A percentile compares a stretch with the other conserved stretches of the same genome.
Evolutionary conservation across 768 basidiomycete species (phyloP).

Genomic region (Lentinula sp.): DNA sequence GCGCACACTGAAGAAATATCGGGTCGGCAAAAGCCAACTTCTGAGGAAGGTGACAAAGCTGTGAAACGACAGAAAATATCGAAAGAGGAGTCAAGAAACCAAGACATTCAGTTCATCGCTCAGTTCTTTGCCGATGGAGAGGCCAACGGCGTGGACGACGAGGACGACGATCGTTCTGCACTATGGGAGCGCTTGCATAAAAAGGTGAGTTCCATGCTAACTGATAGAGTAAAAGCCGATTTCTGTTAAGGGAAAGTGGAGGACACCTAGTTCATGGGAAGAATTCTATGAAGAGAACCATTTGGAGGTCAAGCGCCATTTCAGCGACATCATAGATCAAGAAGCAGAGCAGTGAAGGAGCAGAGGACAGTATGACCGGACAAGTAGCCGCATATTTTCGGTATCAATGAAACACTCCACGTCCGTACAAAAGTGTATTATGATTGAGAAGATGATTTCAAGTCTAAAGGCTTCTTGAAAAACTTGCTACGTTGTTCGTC

Average conservation of each 20-base stretch:
- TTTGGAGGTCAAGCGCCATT: conserved; percentile 25
- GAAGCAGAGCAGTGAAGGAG: background rate
- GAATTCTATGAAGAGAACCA: conserved; percentile 43
- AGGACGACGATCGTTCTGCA: conserved; percentile 13
- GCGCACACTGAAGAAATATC: background rate
- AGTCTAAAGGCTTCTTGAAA: conserved; percentile 66
- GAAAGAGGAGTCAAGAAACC: conserved; percentile 15
- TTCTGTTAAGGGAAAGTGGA: conserved; percentile 8
- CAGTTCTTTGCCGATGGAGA: conserved; percentile 50
- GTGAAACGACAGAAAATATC: background rate
- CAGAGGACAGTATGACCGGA: background rate
- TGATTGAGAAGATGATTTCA: conserved; percentile 2
- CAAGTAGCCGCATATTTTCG: background rate
- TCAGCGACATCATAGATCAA: conserved; percentile 27
- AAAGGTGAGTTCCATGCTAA: conserved; percentile 28
- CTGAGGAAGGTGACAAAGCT: background rate
- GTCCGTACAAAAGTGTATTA: background rate
- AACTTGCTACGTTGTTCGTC: conserved; percentile 76
- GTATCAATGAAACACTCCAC: background rate
- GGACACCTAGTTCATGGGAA: conserved; percentile 30
- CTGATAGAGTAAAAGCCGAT: background rate
- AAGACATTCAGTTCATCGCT: conserved; percentile 45
- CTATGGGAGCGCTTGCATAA: conserved; percentile 45
- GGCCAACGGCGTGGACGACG: conserved; percentile 18
- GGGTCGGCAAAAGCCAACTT: background rate